Evolutionary conservation across 2,329 filamentous ascomycete species (phyloP).

Genomic region (Aspergillus nomiae): DNA sequence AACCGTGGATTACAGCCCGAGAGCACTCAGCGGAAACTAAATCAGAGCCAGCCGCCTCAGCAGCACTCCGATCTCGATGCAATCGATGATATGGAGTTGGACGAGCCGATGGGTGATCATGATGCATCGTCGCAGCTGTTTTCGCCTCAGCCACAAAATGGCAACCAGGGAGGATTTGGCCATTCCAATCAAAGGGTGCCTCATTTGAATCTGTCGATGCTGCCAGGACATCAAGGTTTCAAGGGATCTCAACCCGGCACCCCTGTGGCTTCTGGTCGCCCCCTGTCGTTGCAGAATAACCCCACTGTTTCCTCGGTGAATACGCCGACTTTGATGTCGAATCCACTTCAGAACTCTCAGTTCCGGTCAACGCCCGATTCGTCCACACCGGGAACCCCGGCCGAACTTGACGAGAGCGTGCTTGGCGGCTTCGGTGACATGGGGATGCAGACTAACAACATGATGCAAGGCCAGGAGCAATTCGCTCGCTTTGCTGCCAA

Average conservation of each 20-base stretch:
- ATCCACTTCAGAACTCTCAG: conserved; percentile 64
- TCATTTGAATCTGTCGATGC: conserved; percentile 78
- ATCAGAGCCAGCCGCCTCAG: conserved; percentile 33
- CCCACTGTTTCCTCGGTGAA: conserved; percentile 97
- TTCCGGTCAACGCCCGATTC: conserved; percentile 62
- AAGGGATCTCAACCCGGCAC: conserved; percentile 85
- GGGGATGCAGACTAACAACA: conserved; percentile 54
- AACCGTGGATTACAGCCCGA: conserved; percentile 38
- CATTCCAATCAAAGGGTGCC: conserved; percentile 60
- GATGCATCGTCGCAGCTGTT: conserved; percentile 43
- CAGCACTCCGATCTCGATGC: conserved; percentile 70
- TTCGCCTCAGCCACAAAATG: conserved; percentile 67
- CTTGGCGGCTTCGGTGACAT: conserved; percentile 64
- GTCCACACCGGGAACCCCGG: conserved; percentile 69
- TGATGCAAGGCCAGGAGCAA: conserved; percentile 46
- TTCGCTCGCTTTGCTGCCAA: conserved; percentile 47
- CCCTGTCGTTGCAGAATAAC: conserved; percentile 82
- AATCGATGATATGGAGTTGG: conserved; percentile 95
- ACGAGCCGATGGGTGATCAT: conserved; percentile 68
- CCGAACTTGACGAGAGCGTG: conserved; percentile 74
- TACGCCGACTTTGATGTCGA: conserved; percentile 84
- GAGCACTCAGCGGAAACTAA: conserved; percentile 39
- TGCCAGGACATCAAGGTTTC: conserved; percentile 74
- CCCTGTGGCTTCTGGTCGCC: conserved; percentile 68
- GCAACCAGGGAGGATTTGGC: conserved; percentile 63